Evolutionary conservation across 768 basidiomycete genomes (phyloP), one percentile per base, ranked within the genome.

Genomic region (Serendipita sp.): DNA sequence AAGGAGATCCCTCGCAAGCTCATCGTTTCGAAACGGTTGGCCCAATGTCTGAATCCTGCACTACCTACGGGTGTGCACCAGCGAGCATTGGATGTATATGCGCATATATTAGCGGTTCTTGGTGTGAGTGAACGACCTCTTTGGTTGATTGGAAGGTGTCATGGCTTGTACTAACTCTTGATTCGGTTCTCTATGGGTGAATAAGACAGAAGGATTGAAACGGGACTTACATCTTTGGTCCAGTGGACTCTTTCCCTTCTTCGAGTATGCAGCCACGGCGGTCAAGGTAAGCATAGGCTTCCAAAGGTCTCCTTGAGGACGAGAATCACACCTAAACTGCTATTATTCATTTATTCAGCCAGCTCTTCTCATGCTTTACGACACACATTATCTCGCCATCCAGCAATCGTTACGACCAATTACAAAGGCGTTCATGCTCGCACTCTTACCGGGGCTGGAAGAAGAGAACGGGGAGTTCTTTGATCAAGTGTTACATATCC

Each of bases 211-310:
- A 70, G 93, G 95, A 8, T 74, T 99, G 47, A 82, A 82, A 68
- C 81, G 83, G 47, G 96, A 99, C 75, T 79, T 99, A 2, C 80
- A 88, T 3, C 78, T 97, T 18, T 99, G 96, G 96, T 92, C 92
- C 0, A 86, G 92, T 3, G 96, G 96, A 4, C 75, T 99, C 3
- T 97, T 99, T 73, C 96, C 96, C 0, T 98, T 98, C 82, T 97
- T 98, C 70, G 92, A 97, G 75, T 98, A 92, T 74, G 92, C 96
- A 8, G 88, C 95, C n/a, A 98, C 94, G n/a, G 93, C 93, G 18
- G 93, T 97, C 65, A 92, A 92, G 81, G 92, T 89, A 68, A 62
- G 75, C 65, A 34, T 46, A 1, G 1, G 35, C n/a, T 11, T 10
- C 1, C 28, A 24, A 3, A 51, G 24, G 24, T 24, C 24, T 24